Evolutionary conservation across 768 basidiomycete species (phyloP).

Genomic region (Tylopilus sp.): DNA sequence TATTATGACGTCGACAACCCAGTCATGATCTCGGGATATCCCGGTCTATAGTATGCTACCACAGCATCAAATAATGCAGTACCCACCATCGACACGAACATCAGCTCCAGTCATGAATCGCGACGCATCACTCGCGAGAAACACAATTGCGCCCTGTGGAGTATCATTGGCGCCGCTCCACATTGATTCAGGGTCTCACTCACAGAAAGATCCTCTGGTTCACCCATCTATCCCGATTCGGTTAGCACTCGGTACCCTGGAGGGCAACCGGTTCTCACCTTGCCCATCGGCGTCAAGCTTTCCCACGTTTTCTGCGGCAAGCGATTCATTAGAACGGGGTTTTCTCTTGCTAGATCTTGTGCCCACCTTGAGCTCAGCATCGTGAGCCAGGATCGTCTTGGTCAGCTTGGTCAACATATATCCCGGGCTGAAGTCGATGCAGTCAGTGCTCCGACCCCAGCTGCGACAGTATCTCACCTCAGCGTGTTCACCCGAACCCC

Average conservation of each 20-base stretch:
- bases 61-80: conserved; percentile 55
- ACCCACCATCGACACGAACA: conserved; percentile 86
- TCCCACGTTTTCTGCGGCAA: conserved; percentile 75
- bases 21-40: conserved; percentile 7
- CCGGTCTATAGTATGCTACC: not conserved
- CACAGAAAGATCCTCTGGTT: conserved; percentile 88
- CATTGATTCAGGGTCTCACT: conserved; percentile 17
- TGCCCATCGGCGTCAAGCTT: conserved; percentile 79
- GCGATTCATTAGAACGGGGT: not conserved
- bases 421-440: conserved; percentile 58
- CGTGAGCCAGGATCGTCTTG: conserved; percentile 70
- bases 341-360: no score
- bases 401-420: conserved; percentile 95
- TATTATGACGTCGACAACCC: conserved; percentile 27
- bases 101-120: conserved; percentile 88
- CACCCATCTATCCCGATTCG: conserved; percentile 62
- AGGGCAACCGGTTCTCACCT: conserved; percentile 41
- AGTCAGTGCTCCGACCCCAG: not conserved
- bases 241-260: conserved; percentile 18
- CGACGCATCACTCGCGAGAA: conserved; percentile 86
- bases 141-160: conserved; percentile 79
- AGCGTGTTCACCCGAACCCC: conserved; percentile 83
- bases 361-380: conserved; percentile 70
- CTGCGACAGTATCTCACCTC: conserved; percentile 42
- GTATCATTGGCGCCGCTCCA: not conserved